Percentiles rank a stretch among this genome's conserved stretches.
Conservation (phyloP, 1,139 yeast species). For the Geotrichum carabidarum region DNA sequence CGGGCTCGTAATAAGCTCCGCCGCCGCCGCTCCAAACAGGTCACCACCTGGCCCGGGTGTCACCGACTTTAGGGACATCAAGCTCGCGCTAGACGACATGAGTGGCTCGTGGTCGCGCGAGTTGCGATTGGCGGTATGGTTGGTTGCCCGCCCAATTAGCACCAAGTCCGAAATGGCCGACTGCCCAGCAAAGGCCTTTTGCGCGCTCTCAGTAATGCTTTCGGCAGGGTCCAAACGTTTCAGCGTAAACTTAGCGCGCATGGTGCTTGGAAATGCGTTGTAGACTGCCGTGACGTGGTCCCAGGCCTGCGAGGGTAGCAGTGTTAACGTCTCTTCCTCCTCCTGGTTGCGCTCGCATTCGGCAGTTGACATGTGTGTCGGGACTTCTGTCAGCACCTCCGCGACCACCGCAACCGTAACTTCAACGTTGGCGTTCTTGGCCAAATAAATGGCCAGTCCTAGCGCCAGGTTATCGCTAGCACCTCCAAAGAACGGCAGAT, state of each 20-base stretch:
- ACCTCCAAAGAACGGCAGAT: constrained; percentile 19
- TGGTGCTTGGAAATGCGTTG: constrained; percentile 3
- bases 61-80: neutral
- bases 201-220: neutral
- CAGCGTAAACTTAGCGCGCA: constrained; percentile 6
- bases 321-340: constrained; percentile 2
- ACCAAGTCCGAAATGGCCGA: constrained; percentile 13
- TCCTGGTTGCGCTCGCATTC: neutral
- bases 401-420: constrained; percentile 14
- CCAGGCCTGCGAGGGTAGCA: constrained; percentile 12
- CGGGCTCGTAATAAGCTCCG: constrained; percentile 9
- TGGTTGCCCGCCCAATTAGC: constrained; percentile 15
- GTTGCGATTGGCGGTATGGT: constrained; percentile 6
- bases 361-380: neutral
- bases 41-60: neutral
- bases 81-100: neutral
- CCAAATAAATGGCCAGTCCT: constrained; percentile 17
- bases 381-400: neutral
- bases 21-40: constrained; percentile 12
- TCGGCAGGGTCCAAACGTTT: constrained; percentile 6
- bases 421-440: constrained; percentile 15
- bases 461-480: constrained; percentile 16
- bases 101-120: neutral
- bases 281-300: constrained; percentile 10
- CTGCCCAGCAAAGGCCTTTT: constrained; percentile 4